Conservation (phyloP, 225 moss, liverwort and hornwort genomes). For the Asterella californica region DNA sequence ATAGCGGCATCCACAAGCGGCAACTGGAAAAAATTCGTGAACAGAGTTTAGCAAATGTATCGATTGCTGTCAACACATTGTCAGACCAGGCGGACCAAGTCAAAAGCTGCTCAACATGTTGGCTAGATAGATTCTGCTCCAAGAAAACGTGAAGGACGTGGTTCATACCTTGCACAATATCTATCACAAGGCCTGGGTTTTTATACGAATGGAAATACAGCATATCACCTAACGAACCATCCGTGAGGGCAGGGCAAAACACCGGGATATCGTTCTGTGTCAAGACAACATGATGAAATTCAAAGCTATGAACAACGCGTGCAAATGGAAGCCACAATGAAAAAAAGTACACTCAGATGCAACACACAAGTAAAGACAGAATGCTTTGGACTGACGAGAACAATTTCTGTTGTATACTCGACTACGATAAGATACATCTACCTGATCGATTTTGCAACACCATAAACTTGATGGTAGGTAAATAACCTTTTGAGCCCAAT, state of each 20-base stretch:
- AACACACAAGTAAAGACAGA: neutral
- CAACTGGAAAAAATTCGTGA: neutral
- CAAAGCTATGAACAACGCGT: neutral
- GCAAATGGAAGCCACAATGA: neutral
- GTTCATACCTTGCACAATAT: slow-evolving; percentile 49
- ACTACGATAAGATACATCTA: too few relatives aligned
- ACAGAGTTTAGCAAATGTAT: neutral
- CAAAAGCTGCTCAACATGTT: neutral
- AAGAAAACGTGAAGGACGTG: neutral
- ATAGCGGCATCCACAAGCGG: neutral
- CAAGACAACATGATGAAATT: neutral
- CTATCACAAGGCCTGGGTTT: slow-evolving; percentile 85
- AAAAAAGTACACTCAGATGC: too few relatives aligned
- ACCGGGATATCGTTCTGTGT: slow-evolving; percentile 80
- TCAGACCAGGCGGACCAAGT: neutral
- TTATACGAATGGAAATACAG: slow-evolving; percentile 87
- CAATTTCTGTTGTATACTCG: neutral
- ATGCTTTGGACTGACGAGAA: neutral
- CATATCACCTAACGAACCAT: slow-evolving; percentile 98
- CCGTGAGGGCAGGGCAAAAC: slow-evolving; percentile 93
- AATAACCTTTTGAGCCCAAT: slow-evolving; percentile 89
- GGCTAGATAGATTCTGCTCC: neutral
- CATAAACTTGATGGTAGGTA: neutral
- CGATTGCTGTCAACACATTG: neutral
- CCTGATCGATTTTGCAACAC: neutral